phyloP scores from a whole-genome alignment of 108 stramenopile species.

The Cyclotella baltica region DNA sequence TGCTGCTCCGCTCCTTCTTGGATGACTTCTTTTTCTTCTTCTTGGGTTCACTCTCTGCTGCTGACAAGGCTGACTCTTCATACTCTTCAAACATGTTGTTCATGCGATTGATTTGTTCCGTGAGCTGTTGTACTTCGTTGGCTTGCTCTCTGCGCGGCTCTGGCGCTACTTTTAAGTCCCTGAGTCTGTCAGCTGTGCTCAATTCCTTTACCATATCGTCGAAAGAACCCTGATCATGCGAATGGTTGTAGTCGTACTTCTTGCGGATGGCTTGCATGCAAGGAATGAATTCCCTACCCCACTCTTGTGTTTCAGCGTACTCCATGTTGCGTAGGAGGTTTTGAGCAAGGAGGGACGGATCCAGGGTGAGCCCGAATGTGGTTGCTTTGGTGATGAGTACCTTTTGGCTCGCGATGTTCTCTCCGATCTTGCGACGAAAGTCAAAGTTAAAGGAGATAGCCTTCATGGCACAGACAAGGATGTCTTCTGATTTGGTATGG shows the following conservation, averaged over 20 bases:
- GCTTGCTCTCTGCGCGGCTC: neutral
- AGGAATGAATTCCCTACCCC: neutral
- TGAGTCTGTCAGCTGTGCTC: neutral
- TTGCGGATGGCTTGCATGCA: constrained; percentile 2
- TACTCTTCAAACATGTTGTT: neutral
- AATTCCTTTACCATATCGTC: neutral
- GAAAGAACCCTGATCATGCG: neutral
- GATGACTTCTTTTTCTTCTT: neutral
- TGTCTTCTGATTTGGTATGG: neutral
- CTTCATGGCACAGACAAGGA: neutral
- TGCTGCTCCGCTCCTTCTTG: neutral
- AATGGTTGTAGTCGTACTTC: constrained; percentile 13
- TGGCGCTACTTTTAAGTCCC: neutral
- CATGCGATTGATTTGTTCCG: neutral
- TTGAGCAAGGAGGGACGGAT: neutral
- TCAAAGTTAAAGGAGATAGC: neutral
- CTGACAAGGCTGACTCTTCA: neutral
- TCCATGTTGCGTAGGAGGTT: constrained; percentile 2
- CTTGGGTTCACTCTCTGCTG: neutral
- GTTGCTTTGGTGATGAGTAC: neutral
- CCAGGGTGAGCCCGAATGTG: neutral
- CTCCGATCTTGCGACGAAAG: neutral
- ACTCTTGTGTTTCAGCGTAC: neutral
- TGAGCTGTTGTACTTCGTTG: neutral
- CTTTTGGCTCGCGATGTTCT: neutral